Base-by-base conservation (phyloP, 345 rosid genomes). In the Sisymbrium irio region DNA sequence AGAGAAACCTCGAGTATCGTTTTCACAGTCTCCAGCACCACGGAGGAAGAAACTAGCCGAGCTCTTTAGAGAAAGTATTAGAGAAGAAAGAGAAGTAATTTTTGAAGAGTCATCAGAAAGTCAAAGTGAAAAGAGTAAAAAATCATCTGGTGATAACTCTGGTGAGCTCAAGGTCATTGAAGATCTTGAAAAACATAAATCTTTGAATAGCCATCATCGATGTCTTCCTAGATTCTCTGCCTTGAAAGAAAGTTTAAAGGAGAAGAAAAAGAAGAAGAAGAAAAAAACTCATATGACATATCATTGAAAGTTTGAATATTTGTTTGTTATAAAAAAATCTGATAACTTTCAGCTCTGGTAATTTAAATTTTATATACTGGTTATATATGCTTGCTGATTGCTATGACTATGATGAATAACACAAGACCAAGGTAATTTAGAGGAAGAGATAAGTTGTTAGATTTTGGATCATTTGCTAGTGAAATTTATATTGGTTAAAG, bases 191-290 rank as follows among this genome's bases (percentile, higher is more conserved):
- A 14, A 66, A 22, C 85, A 81, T 7, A 82, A 76, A 68, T 77
- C 86, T 15, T 7, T 14, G 13, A 83, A 50, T 30, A 12, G 60
- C 5, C 63, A 67, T 41, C 74, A 77, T 11, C 80, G 91, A 46
- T 94, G 97, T 88, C 90, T 94, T 61, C 93, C 97, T 1, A 88
- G 87, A 69, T 85, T 89, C 49, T 62, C 80, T 12, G 73, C 85
- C 15, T 80, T 84, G 63, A 77, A 83, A 59, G 55, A 42, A 41
- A 77, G 81, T 82, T 87, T 85, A 37, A 75, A 63, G 44, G 93
- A 85, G 55, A 85, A 93, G 89, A 89, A 82, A 79, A 88, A 79
- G 84, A 89, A 81, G 91, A 88, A 78, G 42, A 72, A 77, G 15
- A 56, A 71, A 3, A 22, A 22, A 50, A 83, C 77, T 70, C 69